A percentile compares a stretch with the other conserved stretches of the same genome.
phyloP scores from a whole-genome alignment of 495 filamentous ascomycete species.

The Chaetomium tenue region DNA sequence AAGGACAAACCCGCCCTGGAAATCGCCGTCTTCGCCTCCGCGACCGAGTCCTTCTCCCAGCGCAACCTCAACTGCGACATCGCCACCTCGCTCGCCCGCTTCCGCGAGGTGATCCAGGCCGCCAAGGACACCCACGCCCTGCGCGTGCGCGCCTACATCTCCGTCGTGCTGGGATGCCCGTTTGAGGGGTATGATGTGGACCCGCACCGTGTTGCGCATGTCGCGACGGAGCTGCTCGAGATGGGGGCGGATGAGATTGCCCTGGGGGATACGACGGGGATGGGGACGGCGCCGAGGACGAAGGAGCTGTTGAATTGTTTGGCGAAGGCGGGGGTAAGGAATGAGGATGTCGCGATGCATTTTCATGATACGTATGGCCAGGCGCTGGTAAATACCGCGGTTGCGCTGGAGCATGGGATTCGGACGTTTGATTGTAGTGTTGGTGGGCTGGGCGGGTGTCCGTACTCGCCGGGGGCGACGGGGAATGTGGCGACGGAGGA shows the following conservation, averaged over 20 bases:
- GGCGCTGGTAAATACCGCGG: conserved; percentile 84
- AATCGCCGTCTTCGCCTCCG: conserved; percentile 87
- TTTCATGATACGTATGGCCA: conserved; percentile 98
- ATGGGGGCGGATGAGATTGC: conserved; percentile 96
- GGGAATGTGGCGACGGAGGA: conserved; percentile 96
- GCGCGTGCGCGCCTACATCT: conserved; percentile 88
- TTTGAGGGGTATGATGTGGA: conserved; percentile 85
- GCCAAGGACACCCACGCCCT: conserved; percentile 66
- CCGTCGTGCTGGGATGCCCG: conserved; percentile 89
- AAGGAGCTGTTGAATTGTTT: conserved; percentile 68
- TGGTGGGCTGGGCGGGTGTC: conserved; percentile 89
- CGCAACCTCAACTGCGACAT: conserved; percentile 91
- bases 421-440: conserved; percentile 87
- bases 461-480: conserved; percentile 88
- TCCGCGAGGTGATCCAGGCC: conserved; percentile 68
- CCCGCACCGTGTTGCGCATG: conserved; percentile 75
- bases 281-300: conserved; percentile 86
- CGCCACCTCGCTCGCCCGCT: conserved; percentile 72
- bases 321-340: conserved; percentile 70
- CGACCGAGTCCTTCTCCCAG: conserved; percentile 86
- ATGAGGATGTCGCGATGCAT: conserved; percentile 82
- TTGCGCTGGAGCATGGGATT: conserved; percentile 84
- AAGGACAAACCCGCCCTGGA: conserved; percentile 57
- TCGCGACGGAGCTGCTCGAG: conserved; percentile 77
- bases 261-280: conserved; percentile 92